phyloP scores from a whole-genome alignment of 2,329 filamentous ascomycete genomes.

The Drechslera avenae region DNA sequence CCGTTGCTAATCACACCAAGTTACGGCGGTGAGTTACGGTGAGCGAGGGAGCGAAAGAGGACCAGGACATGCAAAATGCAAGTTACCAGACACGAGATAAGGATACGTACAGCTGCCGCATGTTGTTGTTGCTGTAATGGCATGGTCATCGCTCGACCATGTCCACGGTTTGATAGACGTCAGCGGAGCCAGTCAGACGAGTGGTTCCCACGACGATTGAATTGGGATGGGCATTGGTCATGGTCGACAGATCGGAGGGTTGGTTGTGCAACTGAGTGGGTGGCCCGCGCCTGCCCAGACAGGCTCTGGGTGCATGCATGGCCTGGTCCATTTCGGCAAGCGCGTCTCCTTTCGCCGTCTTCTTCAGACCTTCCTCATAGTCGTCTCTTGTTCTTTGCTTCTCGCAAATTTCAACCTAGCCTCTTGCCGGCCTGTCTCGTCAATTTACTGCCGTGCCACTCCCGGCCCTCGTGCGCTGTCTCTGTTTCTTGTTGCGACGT shows the following conservation, averaged over 20 bases:
- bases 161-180: too few species aligned
- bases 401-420: slow-evolving; percentile 15
- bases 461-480: slow-evolving; percentile 18
- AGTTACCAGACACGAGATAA: not conserved
- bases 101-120: not conserved
- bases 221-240: not conserved
- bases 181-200: too few species aligned
- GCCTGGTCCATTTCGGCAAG: slow-evolving; percentile 18
- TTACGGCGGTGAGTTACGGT: slow-evolving; percentile 17
- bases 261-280: slow-evolving; percentile 19
- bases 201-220: too few species aligned
- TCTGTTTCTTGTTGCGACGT: slow-evolving; percentile 34
- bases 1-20: slow-evolving; percentile 8
- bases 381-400: slow-evolving; percentile 19
- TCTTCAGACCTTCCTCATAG: slow-evolving; percentile 19
- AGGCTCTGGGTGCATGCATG: slow-evolving; percentile 27
- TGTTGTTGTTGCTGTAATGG: not conserved
- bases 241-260: slow-evolving; percentile 10
- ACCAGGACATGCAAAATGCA: too few species aligned
- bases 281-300: slow-evolving; percentile 20
- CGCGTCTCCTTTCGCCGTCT: slow-evolving; percentile 31
- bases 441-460: slow-evolving; percentile 35
- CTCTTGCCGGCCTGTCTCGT: slow-evolving; percentile 20
- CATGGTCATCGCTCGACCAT: too few species aligned
- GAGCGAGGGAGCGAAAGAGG: slow-evolving; percentile 12